These are phyloP conservation scores for Arthroderma sp. DNA, from an alignment of 2,329 filamentous ascomycete species.

Conservation along the genomic window DNA sequence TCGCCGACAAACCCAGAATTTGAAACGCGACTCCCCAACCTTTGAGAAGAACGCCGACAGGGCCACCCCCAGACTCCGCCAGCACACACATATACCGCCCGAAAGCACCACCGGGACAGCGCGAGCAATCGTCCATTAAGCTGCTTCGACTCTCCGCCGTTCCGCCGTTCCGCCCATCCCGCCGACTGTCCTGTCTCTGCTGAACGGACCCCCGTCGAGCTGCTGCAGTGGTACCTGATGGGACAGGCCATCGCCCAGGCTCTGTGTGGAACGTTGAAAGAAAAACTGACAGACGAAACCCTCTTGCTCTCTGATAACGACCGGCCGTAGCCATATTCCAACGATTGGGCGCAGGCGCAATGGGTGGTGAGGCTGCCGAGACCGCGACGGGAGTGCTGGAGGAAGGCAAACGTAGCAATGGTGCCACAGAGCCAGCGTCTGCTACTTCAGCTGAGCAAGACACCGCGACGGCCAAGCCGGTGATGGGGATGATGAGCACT, in stretches of 20 bases:
- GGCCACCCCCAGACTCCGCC: neutral
- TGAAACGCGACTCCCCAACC: neutral
- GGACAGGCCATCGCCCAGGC: constrained; percentile 8
- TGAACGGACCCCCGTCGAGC: neutral
- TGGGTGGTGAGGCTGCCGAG: constrained; percentile 13
- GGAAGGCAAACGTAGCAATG: constrained; percentile 4
- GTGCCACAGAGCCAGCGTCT: neutral
- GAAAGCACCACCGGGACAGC: neutral
- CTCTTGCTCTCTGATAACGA: neutral
- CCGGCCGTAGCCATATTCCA: constrained; percentile 6
- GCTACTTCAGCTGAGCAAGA: constrained; percentile 11
- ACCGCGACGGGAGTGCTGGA: constrained; percentile 17
- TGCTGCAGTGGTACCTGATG: constrained; percentile 14
- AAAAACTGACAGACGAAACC: constrained; percentile 5
- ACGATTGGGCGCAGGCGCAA: constrained; percentile 7
- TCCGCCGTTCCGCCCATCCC: neutral
- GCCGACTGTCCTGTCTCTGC: neutral
- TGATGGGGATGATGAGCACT: constrained; percentile 22
- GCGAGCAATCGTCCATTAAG: neutral
- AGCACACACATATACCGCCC: constrained; percentile 2
- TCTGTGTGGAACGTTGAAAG: constrained; percentile 11
- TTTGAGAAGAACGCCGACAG: neutral
- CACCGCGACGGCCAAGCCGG: constrained; percentile 16
- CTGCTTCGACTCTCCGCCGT: neutral
- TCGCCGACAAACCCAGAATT: constrained; percentile 4